phyloP scores from a whole-genome alignment of 2,329 filamentous ascomycete genomes.

The Nannizziopsis arthrosporioides region DNA sequence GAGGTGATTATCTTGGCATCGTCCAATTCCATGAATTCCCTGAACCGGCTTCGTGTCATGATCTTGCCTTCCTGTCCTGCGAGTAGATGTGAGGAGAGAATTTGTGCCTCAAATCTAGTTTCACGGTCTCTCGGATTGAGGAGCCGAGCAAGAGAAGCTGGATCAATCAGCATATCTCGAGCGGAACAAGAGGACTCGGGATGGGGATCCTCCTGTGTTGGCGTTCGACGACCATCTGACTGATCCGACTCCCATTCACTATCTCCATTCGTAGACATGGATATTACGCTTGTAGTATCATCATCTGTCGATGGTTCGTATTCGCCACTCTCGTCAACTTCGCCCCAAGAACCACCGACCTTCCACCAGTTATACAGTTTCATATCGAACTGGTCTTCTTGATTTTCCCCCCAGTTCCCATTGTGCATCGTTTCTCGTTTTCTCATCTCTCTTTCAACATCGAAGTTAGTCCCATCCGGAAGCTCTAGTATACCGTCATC shows the following conservation, averaged over 20 bases:
- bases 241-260: constrained; percentile 40
- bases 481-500: constrained; percentile 45
- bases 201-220: constrained; percentile 55
- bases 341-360: constrained; percentile 72
- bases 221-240: constrained; percentile 52
- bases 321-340: constrained; percentile 66
- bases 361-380: constrained; percentile 79
- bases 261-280: constrained; percentile 41
- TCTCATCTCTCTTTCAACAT: constrained; percentile 71
- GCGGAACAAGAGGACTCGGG: constrained; percentile 43
- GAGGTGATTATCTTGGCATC: constrained; percentile 56
- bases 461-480: constrained; percentile 53
- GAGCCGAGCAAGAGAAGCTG: constrained; percentile 61
- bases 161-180: constrained; percentile 52
- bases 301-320: constrained; percentile 52
- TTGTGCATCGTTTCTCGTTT: constrained; percentile 42
- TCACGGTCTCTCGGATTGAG: constrained; percentile 68
- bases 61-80: constrained; percentile 46
- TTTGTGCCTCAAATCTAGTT: constrained; percentile 66
- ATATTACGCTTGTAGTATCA: constrained; percentile 68
- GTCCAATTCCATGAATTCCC: constrained; percentile 54
- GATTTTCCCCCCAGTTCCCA: constrained; percentile 32
- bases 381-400: constrained; percentile 58
- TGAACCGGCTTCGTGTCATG: constrained; percentile 71
- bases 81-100: constrained; percentile 67